Evolutionary conservation across 2,329 filamentous ascomycete species (phyloP).

Genomic region (Paraphoma sp.): DNA sequence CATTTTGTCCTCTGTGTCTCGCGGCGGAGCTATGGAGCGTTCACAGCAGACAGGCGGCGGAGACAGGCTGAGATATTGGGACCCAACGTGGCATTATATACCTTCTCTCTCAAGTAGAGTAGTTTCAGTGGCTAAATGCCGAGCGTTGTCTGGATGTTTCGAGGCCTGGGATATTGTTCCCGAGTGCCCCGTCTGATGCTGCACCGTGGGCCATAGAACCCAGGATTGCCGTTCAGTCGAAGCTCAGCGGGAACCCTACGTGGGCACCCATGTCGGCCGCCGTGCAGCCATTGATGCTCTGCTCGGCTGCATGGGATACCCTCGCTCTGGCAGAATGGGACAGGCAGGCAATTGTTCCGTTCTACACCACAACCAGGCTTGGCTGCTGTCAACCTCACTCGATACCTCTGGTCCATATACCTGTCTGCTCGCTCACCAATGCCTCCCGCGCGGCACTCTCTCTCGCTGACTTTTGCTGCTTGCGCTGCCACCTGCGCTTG

Average conservation of each 20-base stretch:
- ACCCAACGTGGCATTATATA: slow-evolving; percentile 36
- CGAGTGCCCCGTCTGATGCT: slow-evolving; percentile 32
- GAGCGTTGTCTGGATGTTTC: slow-evolving; percentile 33
- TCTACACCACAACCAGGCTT: slow-evolving; percentile 29
- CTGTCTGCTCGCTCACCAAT: slow-evolving; percentile 21
- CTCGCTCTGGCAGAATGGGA: slow-evolving; percentile 38
- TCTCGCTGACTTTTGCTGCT: slow-evolving; percentile 19
- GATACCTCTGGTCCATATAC: slow-evolving; percentile 27
- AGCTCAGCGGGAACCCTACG: slow-evolving; percentile 31
- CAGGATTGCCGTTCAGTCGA: slow-evolving; percentile 43
- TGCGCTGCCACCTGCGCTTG: slow-evolving; percentile 17
- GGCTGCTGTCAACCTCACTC: slow-evolving; percentile 17
- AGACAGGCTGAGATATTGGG: slow-evolving; percentile 34
- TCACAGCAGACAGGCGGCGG: slow-evolving; percentile 22
- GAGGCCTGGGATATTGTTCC: slow-evolving; percentile 32
- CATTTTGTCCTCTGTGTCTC: slow-evolving; percentile 5
- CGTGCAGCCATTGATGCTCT: slow-evolving; percentile 27
- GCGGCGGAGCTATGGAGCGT: slow-evolving; percentile 37
- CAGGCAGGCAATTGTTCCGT: slow-evolving; percentile 32
- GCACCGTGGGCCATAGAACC: slow-evolving; percentile 29
- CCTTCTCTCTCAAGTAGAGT: slow-evolving; percentile 40
- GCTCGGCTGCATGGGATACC: slow-evolving; percentile 35
- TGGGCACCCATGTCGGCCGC: slow-evolving; percentile 31
- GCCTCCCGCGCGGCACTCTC: slow-evolving; percentile 20
- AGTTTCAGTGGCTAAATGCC: slow-evolving; percentile 43